Base-by-base conservation (phyloP, 306 rosid species). In the Cucumis hystrix region DNA sequence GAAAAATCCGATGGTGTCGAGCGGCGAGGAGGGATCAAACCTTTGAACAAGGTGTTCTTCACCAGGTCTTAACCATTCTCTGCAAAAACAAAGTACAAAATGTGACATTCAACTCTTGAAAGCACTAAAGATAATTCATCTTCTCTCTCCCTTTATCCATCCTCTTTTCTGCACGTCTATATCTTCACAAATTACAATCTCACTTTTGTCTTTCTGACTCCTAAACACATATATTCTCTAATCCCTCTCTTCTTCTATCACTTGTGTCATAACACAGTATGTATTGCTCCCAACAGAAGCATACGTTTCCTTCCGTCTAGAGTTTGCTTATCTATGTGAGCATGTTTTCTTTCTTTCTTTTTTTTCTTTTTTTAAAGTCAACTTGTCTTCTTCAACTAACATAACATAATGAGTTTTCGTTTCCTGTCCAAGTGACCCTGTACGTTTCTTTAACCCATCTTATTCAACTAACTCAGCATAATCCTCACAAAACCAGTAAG, bases 21-120 rank as follows among this genome's bases (percentile, higher is more conserved):
- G 91, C 6, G 88, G 77, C 6, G 91, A 83, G 2, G 93, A 95
- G 20, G 98, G 98, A 86, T 95, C 97, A 55, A 95, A 95, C 86
- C 98, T 92, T 81, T 92, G 98, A 83, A 94, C 98, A 35, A 92
- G 96, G 80, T 87, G 86, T 88, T 91, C 98, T 83, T 95, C 97
- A 13, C 97, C 96, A 9, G 96, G 96, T 84, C 90, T 84, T 79
- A 95, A 82, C 98, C 97, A 92, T 80, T 92, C 92, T 78, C 96
- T 92, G 87, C 52, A 25, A 62, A 62, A 82, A 20, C 9, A 78
- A 62, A 80, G 71, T 63, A 77, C 57, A 21, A n/a, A 63, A 63
- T 8, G 37, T 21, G n/a, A 20, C 37, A 69, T 69, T 21, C 37
- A 10, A 4, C 33, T n/a, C 30, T 45, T 2, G 49, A 35, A 66